phyloP scores from a whole-genome alignment of 2,329 filamentous ascomycete species.

The Phoma sp. region DNA sequence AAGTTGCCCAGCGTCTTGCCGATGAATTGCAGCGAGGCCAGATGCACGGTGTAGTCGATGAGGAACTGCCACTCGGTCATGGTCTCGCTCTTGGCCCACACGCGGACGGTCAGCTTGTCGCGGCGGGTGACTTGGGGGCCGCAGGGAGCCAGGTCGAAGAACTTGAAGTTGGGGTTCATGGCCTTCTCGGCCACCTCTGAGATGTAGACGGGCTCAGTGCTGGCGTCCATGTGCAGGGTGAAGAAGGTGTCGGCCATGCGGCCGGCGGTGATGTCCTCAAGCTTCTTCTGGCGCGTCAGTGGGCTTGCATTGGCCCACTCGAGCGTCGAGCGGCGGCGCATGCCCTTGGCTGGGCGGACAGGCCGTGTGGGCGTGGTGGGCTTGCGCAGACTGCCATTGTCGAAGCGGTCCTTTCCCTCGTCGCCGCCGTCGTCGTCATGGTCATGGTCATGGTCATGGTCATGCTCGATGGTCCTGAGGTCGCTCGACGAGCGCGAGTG shows the following conservation, averaged over 20 bases:
- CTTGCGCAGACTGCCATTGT: slow-evolving; percentile 24
- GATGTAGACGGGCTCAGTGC: slow-evolving; percentile 79
- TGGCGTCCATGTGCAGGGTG: slow-evolving; percentile 72
- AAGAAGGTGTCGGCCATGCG: slow-evolving; percentile 89
- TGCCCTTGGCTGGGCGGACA: slow-evolving; percentile 45
- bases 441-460: background rate
- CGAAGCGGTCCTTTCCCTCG: background rate
- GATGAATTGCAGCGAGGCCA: slow-evolving; percentile 78
- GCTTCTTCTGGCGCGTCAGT: slow-evolving; percentile 70
- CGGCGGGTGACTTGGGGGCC: slow-evolving; percentile 69
- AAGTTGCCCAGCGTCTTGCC: slow-evolving; percentile 67
- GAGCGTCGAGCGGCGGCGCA: slow-evolving; percentile 64
- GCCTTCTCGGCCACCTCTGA: slow-evolving; percentile 80
- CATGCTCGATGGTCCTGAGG: slow-evolving; percentile 40
- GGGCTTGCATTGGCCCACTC: slow-evolving; percentile 68
- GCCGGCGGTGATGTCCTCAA: slow-evolving; percentile 74
- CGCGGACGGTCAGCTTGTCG: slow-evolving; percentile 68
- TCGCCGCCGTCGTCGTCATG: background rate
- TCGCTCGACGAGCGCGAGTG: slow-evolving; percentile 66
- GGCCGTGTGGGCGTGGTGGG: slow-evolving; percentile 27
- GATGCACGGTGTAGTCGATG: slow-evolving; percentile 72
- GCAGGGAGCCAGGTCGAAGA: slow-evolving; percentile 75
- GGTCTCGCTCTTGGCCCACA: slow-evolving; percentile 72
- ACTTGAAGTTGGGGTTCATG: slow-evolving; percentile 90
- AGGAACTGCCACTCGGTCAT: slow-evolving; percentile 66